Conservation (phyloP, 2,329 filamentous ascomycete genomes). For the Ceratocystis ficicola region DNA sequence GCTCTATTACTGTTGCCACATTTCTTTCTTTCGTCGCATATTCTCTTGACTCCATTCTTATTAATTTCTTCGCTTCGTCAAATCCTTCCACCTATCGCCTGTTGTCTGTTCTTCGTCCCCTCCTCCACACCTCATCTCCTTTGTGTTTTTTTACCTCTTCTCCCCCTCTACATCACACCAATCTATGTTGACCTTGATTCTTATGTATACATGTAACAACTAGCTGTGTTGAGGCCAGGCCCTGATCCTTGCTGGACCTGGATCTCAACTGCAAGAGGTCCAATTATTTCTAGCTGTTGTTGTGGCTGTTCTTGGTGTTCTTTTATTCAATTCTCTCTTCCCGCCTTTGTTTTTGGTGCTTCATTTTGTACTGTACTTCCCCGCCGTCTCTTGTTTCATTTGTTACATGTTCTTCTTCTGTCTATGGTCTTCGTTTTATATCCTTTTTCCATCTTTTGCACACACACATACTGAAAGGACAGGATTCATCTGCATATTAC, state of each 20-base stretch:
- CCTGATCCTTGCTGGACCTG: constrained; percentile 2
- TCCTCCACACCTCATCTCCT: not conserved
- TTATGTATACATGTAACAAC: constrained; percentile 12
- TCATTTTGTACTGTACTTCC: constrained; percentile 10
- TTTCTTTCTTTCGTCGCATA: not conserved
- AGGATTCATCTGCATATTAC: not conserved
- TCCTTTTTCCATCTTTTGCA: not conserved
- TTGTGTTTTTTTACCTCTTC: not conserved
- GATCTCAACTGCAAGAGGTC: constrained; percentile 7
- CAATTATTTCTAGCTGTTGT: not conserved
- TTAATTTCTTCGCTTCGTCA: not conserved
- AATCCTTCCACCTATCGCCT: no score
- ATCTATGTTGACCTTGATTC: constrained; percentile 8
- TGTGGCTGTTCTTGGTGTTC: not conserved
- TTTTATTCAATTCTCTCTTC: constrained; percentile 13
- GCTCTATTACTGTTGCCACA: not conserved
- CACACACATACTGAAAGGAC: not conserved
- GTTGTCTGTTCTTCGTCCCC: not conserved
- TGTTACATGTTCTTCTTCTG: not conserved
- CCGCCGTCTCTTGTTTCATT: not conserved
- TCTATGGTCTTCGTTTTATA: constrained; percentile 5
- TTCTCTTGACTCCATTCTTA: constrained; percentile 2
- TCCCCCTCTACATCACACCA: not conserved
- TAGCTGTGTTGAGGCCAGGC: not conserved
- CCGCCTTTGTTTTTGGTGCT: not conserved